These are phyloP conservation scores for Lasiodiplodia citricola DNA, from an alignment of 2,329 filamentous ascomycete genomes.

Conservation along the genomic window DNA sequence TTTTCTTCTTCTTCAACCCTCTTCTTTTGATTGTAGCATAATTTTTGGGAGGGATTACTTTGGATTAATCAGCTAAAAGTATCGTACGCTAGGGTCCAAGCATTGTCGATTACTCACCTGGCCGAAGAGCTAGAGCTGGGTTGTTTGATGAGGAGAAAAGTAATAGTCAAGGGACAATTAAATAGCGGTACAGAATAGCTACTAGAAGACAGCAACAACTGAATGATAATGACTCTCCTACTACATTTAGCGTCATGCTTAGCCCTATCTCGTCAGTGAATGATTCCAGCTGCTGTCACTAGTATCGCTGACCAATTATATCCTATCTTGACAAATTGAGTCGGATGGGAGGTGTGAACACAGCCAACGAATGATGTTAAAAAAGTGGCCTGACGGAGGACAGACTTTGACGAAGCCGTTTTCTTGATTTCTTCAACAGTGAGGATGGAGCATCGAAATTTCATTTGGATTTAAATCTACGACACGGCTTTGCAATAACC, in stretches of 20 bases:
- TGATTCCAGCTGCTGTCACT: background rate
- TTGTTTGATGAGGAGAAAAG: background rate
- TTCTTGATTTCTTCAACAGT: no score
- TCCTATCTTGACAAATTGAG: background rate
- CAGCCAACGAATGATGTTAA: no score
- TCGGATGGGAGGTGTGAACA: background rate
- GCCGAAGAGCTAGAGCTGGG: background rate
- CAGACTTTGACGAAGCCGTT: no score
- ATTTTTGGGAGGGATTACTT: background rate
- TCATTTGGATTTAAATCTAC: no score
- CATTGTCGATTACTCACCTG: background rate
- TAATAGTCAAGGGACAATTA: background rate
- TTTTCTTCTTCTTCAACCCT: background rate
- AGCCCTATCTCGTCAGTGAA: background rate
- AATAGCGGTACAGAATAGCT: background rate
- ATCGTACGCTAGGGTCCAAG: background rate
- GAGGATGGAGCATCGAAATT: no score
- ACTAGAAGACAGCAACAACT: background rate
- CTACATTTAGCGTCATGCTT: background rate
- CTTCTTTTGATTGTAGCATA: constrained; percentile 9
- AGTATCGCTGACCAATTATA: background rate
- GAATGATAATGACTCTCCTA: background rate
- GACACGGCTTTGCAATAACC: no score
- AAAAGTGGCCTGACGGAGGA: no score
- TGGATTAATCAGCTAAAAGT: background rate